phyloP scores from a whole-genome alignment of 2,329 filamentous ascomycete species.

The Ophiocordyceps unilateralis region DNA sequence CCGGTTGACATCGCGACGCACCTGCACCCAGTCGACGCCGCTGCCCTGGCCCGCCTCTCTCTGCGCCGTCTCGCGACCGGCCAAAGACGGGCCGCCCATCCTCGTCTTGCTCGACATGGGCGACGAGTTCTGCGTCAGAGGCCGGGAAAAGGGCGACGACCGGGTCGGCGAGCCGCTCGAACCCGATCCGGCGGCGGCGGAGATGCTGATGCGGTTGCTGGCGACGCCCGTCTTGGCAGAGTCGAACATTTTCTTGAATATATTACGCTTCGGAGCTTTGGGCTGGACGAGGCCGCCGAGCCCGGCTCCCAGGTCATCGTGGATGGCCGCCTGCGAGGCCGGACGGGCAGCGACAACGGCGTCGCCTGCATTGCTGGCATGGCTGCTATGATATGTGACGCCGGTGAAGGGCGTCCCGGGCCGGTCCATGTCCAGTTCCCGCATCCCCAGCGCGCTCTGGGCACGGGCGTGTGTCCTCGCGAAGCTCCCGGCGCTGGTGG shows the following conservation, averaged over 20 bases:
- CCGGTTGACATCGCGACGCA: constrained; percentile 84
- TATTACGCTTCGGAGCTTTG: constrained; percentile 67
- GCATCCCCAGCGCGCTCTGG: constrained; percentile 47
- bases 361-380: constrained; percentile 37
- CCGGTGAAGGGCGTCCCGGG: constrained; percentile 54
- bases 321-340: constrained; percentile 48
- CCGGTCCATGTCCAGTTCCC: constrained; percentile 35
- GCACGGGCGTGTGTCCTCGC: constrained; percentile 56
- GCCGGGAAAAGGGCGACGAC: constrained; percentile 24
- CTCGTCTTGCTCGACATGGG: constrained; percentile 24
- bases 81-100: constrained; percentile 14
- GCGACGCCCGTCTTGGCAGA: constrained; percentile 88
- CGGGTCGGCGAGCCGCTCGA: constrained; percentile 25
- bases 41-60: constrained; percentile 52
- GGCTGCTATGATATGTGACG: constrained; percentile 82
- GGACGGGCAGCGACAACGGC: constrained; percentile 25
- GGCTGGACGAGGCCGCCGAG: constrained; percentile 66
- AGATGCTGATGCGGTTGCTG: constrained; percentile 68
- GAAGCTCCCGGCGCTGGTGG: constrained; percentile 86
- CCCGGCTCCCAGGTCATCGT: constrained; percentile 47
- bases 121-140: constrained; percentile 19
- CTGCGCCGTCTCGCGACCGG: constrained; percentile 21
- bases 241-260: constrained; percentile 91
- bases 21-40: constrained; percentile 84
- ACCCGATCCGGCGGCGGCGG: constrained; percentile 34